These are phyloP conservation scores for Xylaria sp. DNA, from an alignment of 495 filamentous ascomycete genomes.

Conservation along the genomic window DNA sequence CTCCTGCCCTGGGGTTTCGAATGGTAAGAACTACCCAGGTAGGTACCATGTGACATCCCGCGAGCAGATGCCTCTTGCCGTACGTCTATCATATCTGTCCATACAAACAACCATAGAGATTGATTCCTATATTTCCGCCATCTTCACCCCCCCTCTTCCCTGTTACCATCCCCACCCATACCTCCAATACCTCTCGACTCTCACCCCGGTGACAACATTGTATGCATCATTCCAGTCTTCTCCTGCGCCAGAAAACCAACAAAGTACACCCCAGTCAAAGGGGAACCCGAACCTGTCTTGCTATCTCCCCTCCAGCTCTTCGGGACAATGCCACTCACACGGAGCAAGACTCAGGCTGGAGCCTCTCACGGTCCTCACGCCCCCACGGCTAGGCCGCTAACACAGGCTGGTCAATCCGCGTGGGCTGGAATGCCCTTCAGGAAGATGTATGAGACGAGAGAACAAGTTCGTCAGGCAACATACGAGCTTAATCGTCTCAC, in stretches of 20 bases:
- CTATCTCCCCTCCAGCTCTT: not conserved
- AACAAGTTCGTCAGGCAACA: not conserved
- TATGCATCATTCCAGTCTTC: not conserved
- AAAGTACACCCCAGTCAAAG: not conserved
- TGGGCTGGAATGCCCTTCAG: conserved; percentile 6
- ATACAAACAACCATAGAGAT: no score
- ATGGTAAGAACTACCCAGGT: not conserved
- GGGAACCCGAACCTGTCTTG: not conserved
- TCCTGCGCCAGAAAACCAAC: not conserved
- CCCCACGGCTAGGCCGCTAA: not conserved
- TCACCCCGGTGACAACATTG: not conserved
- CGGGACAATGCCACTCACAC: not conserved
- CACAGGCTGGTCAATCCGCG: not conserved
- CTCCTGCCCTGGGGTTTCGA: not conserved
- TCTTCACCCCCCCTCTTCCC: no score
- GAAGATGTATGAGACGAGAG: not conserved
- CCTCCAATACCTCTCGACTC: not conserved
- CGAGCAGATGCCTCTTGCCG: not conserved
- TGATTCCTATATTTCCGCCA: no score
- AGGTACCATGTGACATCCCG: no score
- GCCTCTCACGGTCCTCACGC: not conserved
- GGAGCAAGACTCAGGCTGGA: not conserved
- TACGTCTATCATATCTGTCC: not conserved
- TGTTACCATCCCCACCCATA: not conserved
- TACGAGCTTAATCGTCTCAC: not conserved